A percentile compares a stretch with the other conserved stretches of the same genome.
Evolutionary conservation across 1,139 yeast species (phyloP).

Genomic region (Debaryomycetaceae sp.): DNA sequence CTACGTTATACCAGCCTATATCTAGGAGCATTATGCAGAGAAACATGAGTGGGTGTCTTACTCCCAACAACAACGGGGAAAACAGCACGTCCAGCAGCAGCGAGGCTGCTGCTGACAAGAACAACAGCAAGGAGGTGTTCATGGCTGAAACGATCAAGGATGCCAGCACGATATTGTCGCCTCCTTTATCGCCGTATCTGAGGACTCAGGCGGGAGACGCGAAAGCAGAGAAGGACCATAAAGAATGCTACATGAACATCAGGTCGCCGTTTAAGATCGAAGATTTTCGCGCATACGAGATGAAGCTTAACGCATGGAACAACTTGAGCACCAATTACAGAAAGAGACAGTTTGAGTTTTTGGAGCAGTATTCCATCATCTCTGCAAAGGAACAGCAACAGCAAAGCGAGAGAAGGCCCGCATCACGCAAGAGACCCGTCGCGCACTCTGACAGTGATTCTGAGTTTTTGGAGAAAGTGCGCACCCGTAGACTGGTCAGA

Average conservation of each 20-base stretch:
- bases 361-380: conserved; percentile 44
- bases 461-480: conserved; percentile 47
- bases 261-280: conserved; percentile 45
- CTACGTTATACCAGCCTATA: conserved; percentile 34
- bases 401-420: conserved; percentile 24
- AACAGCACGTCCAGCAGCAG: background rate
- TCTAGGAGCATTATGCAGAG: conserved; percentile 26
- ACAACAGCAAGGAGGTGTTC: background rate
- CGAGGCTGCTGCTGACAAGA: background rate
- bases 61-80: conserved; percentile 26
- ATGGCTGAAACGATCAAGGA: conserved; percentile 2
- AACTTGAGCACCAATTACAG: conserved; percentile 43
- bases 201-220: conserved; percentile 14
- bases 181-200: conserved; percentile 65
- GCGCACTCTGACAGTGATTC: conserved; percentile 20
- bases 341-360: conserved; percentile 45
- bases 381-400: conserved; percentile 17
- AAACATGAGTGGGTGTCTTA: conserved; percentile 35
- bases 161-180: conserved; percentile 47
- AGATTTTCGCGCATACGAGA: conserved; percentile 41
- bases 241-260: conserved; percentile 14
- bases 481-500: conserved; percentile 56
- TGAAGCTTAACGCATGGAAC: conserved; percentile 53
- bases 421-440: conserved; percentile 26
- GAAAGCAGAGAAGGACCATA: conserved; percentile 9